A percentile compares a stretch with the other conserved stretches of the same genome.
Conservation (phyloP, 441 rosid genomes). For the Populus hybrid region DNA sequence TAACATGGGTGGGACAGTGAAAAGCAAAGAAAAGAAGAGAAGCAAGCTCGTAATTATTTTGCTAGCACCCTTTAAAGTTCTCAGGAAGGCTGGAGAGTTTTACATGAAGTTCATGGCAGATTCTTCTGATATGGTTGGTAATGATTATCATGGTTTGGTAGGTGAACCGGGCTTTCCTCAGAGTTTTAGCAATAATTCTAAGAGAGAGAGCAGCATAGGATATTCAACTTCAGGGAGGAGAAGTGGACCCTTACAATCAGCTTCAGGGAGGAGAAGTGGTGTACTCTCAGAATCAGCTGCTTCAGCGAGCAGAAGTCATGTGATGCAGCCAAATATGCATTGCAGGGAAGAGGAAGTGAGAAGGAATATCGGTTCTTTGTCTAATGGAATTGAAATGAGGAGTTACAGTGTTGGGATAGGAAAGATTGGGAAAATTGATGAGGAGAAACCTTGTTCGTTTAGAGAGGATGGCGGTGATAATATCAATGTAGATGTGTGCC, state of each 20-base stretch:
- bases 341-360: neutral
- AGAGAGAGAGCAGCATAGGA: neutral
- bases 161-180: neutral
- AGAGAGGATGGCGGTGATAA: constrained; percentile 21
- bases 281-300: neutral
- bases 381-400: constrained; percentile 13
- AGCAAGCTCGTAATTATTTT: neutral
- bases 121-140: neutral
- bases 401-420: constrained; percentile 43
- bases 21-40: neutral
- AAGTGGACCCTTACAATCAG: neutral
- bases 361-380: neutral
- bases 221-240: neutral
- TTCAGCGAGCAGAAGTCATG: neutral
- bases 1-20: neutral
- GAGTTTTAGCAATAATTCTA: neutral
- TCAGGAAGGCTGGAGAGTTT: neutral
- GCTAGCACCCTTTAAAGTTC: constrained; percentile 6
- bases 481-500: neutral
- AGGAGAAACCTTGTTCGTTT: constrained; percentile 37
- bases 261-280: neutral
- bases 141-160: neutral
- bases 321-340: neutral
- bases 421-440: constrained; percentile 44
- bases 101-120: constrained; percentile 4